Percentiles rank a stretch among this genome's conserved stretches.
Evolutionary conservation across 1,284 basidiomycete species (phyloP).

Genomic region (Inonotus obliquus): DNA sequence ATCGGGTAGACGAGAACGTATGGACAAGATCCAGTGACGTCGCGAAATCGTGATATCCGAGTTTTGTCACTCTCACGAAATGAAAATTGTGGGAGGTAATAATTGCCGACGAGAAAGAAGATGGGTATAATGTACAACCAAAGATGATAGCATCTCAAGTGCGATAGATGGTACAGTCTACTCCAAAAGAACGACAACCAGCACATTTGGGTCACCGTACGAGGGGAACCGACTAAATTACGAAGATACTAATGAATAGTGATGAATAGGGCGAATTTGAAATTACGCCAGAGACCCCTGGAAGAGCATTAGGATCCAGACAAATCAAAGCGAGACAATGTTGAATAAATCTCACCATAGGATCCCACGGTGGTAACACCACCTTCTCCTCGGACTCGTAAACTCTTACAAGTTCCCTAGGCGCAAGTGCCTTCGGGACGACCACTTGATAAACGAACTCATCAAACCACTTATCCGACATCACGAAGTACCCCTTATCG

Average conservation of each 20-base stretch:
- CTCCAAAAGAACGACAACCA: no score
- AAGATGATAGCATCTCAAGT: no score
- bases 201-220: background rate
- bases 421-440: conserved; percentile 73
- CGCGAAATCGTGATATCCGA: no score
- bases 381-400: conserved; percentile 62
- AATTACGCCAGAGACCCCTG: background rate
- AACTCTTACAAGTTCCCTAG: conserved; percentile 77
- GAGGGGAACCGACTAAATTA: background rate
- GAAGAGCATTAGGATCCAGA: background rate
- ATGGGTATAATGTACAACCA: no score
- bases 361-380: conserved; percentile 84
- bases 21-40: no score
- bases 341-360: conserved; percentile 59
- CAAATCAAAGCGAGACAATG: background rate
- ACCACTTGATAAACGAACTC: conserved; percentile 91
- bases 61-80: no score
- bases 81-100: no score
- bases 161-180: no score
- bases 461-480: conserved; percentile 90
- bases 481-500: conserved; percentile 88
- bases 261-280: background rate
- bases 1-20: no score
- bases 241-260: background rate
- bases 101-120: no score